Base-by-base conservation (phyloP, 2,329 filamentous ascomycete species). In the Diplocarpon mali region DNA sequence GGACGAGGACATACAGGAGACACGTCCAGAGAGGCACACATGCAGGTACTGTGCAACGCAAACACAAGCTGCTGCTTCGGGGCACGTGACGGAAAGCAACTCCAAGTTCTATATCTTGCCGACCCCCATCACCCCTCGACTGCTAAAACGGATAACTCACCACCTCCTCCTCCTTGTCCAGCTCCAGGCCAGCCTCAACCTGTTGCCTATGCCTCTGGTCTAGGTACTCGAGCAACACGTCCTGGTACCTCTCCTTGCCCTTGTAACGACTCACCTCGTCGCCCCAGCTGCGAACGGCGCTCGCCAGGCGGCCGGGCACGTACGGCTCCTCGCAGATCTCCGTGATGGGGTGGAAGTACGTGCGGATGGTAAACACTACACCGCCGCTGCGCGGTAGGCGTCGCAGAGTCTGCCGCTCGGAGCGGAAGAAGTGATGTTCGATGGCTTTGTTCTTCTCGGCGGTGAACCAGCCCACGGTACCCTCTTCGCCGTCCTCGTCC, bases 221-320 rank as follows among this genome's bases (percentile, higher is more conserved):
- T 49, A 93, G 62, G 63, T 81, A 93, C 61, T 86, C 80, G 48
- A 93, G 64, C 58, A 93, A 55, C 0, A 90, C 79, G 20, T 80
- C 75, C 15, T 71, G 74, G 62, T 88, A 93, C 65, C 72, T 76
- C 53, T 85, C 82, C 59, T 72, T 78, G 0, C 87, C 85, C 66
- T 92, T 92, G 60, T 94, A 93, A 53, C 66, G 67, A 13, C 74
- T 73, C 7, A 92, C 85, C 64, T 87, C 80, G 35, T 82, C 77
- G 1, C 81, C 84, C 86, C 86, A 92, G 61, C 85, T 90, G 32
- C 86, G 69, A 3, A 93, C 67, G 5, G 84, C 85, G 54, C 81
- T 85, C 2, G 86, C 86, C 57, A 93, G 62, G 29, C 86, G 64
- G 0, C 86, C 85, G 0, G 86, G 85, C 0, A 93, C 85, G 60